phyloP scores from a whole-genome alignment of 139 green algal species.

The Chlorella sp. region DNA sequence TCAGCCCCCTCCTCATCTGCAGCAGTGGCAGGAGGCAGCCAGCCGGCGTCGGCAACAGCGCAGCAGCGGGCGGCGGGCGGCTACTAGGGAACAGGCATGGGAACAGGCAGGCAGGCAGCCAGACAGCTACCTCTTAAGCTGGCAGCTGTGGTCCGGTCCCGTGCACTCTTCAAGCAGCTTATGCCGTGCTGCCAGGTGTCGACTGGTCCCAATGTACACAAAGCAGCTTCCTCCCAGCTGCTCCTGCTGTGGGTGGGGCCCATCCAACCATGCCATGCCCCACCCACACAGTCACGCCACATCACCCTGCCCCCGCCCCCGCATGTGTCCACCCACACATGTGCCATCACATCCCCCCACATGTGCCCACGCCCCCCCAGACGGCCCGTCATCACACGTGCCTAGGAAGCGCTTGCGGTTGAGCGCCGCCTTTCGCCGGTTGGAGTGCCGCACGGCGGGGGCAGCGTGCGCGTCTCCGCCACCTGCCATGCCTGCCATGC shows the following conservation, averaged over 20 bases:
- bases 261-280: neutral
- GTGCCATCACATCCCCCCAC: neutral
- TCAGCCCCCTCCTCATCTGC: neutral
- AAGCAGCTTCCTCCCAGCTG: no score
- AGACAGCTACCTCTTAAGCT: neutral
- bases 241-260: no score
- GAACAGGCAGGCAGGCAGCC: neutral
- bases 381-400: neutral
- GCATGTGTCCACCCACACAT: neutral
- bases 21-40: neutral
- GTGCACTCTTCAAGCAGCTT: no score
- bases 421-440: conserved; percentile 30
- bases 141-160: no score
- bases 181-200: no score
- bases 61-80: neutral
- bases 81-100: neutral
- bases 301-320: neutral
- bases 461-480: neutral
- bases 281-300: neutral
- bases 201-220: no score
- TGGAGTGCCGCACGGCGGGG: conserved; percentile 18
- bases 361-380: neutral
- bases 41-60: neutral
- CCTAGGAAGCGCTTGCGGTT: conserved; percentile 34
- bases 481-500: neutral